These are phyloP conservation scores for Hibiscus syriacus DNA, from an alignment of 345 rosid genomes.

Conservation along the genomic window DNA sequence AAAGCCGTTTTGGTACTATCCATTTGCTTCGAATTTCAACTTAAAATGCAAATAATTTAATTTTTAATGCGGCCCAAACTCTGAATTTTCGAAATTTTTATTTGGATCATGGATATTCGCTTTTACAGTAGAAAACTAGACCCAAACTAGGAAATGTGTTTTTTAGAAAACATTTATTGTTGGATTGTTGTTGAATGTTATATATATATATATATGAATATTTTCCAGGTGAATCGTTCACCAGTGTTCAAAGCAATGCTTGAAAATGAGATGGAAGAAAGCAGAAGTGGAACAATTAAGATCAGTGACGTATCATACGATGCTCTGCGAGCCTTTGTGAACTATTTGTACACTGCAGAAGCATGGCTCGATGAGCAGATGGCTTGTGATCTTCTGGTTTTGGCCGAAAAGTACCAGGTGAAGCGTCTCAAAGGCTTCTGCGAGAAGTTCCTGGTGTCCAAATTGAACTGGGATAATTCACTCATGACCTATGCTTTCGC, in stretches of 20 bases:
- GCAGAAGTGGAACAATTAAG: conserved; percentile 73
- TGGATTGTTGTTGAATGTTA: too few relatives aligned
- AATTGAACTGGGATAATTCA: conserved; percentile 68
- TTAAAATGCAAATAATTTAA: too few relatives aligned
- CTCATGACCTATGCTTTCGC: conserved; percentile 75
- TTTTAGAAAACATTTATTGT: too few relatives aligned
- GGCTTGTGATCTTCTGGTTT: conserved; percentile 69
- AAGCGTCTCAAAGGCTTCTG: conserved; percentile 69
- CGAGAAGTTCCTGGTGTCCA: conserved; percentile 67
- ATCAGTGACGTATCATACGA: conserved; percentile 62
- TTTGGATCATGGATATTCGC: neutral
- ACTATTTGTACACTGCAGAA: conserved; percentile 73
- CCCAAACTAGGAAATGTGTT: neutral
- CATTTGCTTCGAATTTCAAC: too few relatives aligned
- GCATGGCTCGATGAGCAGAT: conserved; percentile 69
- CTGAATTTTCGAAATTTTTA: neutral
- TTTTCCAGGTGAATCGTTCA: conserved; percentile 55
- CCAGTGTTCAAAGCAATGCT: conserved; percentile 90
- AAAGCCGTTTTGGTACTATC: too few relatives aligned
- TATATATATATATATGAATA: too few relatives aligned
- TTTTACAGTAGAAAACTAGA: neutral
- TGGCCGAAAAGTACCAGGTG: conserved; percentile 83
- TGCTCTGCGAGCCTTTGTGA: conserved; percentile 55
- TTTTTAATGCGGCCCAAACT: conserved; percentile 14
- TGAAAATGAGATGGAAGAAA: conserved; percentile 82